Evolutionary conservation across 2,329 filamentous ascomycete species (phyloP), one percentile per base, ranked within the genome.

Genomic region (Apiospora koreana): DNA sequence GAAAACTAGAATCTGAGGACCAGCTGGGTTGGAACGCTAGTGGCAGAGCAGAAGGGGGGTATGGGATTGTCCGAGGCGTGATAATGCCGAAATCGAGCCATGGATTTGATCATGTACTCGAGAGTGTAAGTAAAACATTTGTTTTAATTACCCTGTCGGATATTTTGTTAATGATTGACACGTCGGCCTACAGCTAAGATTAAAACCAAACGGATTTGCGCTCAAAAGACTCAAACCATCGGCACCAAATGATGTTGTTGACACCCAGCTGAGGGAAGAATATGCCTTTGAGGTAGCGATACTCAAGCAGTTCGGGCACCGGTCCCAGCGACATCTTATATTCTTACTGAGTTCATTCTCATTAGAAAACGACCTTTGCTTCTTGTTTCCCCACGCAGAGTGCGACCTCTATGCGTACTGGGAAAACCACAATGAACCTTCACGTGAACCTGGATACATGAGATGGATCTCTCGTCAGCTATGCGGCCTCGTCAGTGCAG

Each of bases 311-410:
- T 64, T 64, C 14, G n/a, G 54, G 18, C 10, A 23, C 35, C 9
- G 12, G 21, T 14, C 18, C 18, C 25, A 77, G 38, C 28, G 31
- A 10, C 75, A 79, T 67, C 71, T 79, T 23, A 72, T 77, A 5
- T 74, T 71, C 16, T 71, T 77, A 0, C 64, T 77, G 9, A 70
- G 69, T 1, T 73, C 75, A 1, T 78, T 72, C 68, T 73, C 68
- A 21, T 62, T 73, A 18, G 65, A 70, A 2, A 50, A 69, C 4
- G 31, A 70, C 14, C 75, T 72, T 38, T 72, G 71, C 68, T 73
- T 79, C 65, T 46, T 79, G 3, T 79, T 79, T 64, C 77, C 76
- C 2, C 76, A 72, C 25, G 78, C 78, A 7, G 70, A 75, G 25
- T 73, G 72, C 23, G 73, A 74, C 28, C 70, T 79, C n/a, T 65